phyloP scores from a whole-genome alignment of 129 eudicot genomes.

The Helianthus tuberosus region DNA sequence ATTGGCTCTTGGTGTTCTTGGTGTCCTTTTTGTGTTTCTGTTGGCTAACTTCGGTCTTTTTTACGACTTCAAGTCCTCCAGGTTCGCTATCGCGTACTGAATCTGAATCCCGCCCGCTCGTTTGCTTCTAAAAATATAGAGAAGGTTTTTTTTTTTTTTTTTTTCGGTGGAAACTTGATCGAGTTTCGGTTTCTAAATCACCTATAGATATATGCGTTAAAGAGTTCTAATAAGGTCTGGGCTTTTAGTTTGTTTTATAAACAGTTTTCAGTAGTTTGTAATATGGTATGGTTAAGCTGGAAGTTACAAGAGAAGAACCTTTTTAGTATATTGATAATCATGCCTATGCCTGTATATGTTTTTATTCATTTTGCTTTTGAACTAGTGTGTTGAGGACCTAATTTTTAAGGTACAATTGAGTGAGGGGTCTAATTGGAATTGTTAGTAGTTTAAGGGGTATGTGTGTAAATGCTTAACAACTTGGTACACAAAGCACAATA shows the following conservation, averaged over 20 bases:
- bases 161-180: conserved; percentile 2
- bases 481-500: too few species aligned
- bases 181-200: conserved; percentile 22
- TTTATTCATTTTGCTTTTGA: conserved; percentile 4
- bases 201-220: conserved; percentile 36
- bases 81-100: conserved; percentile 12
- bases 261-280: conserved; percentile 37
- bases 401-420: too few species aligned
- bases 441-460: too few species aligned
- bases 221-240: conserved; percentile 36
- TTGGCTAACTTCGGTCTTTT: conserved; percentile 41
- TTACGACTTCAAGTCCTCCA: conserved; percentile 30
- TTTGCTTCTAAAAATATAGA: conserved; percentile 29
- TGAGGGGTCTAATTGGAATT: too few species aligned
- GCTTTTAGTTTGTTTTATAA: conserved; percentile 10
- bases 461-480: too few species aligned
- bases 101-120: conserved; percentile 4
- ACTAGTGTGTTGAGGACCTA: too few species aligned
- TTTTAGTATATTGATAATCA: conserved; percentile 23
- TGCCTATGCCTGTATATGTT: background rate
- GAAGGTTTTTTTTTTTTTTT: background rate
- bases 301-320: conserved; percentile 18
- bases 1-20: conserved; percentile 14
- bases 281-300: conserved; percentile 31
- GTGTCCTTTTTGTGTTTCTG: conserved; percentile 38